Percentiles rank a stretch among this genome's conserved stretches.
Conservation (phyloP, 768 basidiomycete genomes). For the Multifurca ochricompacta region DNA sequence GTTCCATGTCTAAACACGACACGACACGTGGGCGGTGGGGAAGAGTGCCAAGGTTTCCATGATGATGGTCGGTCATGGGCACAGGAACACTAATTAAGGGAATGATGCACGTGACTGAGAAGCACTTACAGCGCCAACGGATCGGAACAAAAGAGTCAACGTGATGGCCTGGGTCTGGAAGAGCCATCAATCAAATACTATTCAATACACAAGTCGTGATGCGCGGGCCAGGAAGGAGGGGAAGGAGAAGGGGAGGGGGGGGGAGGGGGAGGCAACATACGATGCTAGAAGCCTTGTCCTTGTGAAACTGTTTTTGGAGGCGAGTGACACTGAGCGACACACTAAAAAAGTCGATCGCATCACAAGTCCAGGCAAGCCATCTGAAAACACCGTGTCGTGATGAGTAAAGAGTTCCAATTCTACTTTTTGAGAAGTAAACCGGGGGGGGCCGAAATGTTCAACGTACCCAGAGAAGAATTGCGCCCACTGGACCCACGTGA, state of each 20-base stretch:
- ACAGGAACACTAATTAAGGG: not conserved
- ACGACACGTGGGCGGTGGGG: not conserved
- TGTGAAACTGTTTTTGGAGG: slow-evolving; percentile 42
- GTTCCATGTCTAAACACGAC: not conserved
- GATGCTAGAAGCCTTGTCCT: slow-evolving; percentile 35
- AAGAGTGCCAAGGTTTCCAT: too few species aligned
- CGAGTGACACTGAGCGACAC: slow-evolving; percentile 54
- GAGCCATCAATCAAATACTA: too few species aligned
- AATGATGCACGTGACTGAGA: not conserved
- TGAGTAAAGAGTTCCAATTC: too few species aligned
- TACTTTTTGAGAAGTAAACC: too few species aligned
- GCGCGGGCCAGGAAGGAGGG: too few species aligned
- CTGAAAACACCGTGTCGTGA: too few species aligned
- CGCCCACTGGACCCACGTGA: slow-evolving; percentile 46
- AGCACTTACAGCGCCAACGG: slow-evolving; percentile 53
- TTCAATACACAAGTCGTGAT: too few species aligned
- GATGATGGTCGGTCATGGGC: too few species aligned
- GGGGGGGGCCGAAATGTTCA: not conserved
- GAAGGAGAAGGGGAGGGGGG: too few species aligned
- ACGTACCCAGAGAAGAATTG: slow-evolving; percentile 48
- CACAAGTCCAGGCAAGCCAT: slow-evolving; percentile 83
- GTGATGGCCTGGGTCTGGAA: slow-evolving; percentile 73
- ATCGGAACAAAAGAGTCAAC: slow-evolving; percentile 84
- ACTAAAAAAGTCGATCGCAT: slow-evolving; percentile 82
- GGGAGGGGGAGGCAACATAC: slow-evolving; percentile 29